Conservation (phyloP, 768 basidiomycete genomes). For the Paxillus rubicundulus region DNA sequence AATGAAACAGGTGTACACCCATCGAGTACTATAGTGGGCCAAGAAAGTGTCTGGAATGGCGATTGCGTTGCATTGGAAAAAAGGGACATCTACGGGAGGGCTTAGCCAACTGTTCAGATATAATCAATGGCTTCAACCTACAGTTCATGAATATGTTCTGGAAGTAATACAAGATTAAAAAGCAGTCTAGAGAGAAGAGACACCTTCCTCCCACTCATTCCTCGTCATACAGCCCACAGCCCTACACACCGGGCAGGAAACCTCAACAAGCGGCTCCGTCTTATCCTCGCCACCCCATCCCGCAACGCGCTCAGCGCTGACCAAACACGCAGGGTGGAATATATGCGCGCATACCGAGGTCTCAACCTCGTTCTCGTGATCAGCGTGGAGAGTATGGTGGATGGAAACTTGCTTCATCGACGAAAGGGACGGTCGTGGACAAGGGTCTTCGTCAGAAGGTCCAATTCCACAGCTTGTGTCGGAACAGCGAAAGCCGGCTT, state of each 20-base stretch:
- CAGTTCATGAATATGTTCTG: neutral
- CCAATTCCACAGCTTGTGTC: slow-evolving; percentile 75
- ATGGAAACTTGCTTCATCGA: slow-evolving; percentile 25
- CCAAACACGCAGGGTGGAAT: slow-evolving; percentile 74
- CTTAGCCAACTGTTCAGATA: too few relatives aligned
- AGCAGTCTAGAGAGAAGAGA: slow-evolving; percentile 24
- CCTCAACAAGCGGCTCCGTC: slow-evolving; percentile 48
- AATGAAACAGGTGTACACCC: neutral
- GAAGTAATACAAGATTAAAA: neutral
- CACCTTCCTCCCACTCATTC: slow-evolving; percentile 60
- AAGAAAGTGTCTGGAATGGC: too few relatives aligned
- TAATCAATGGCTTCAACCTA: too few relatives aligned
- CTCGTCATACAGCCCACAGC: slow-evolving; percentile 57
- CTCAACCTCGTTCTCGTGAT: slow-evolving; percentile 15
- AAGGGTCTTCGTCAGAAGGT: slow-evolving; percentile 70
- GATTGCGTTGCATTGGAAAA: too few relatives aligned
- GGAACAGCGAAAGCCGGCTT: slow-evolving; percentile 67
- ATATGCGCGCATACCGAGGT: slow-evolving; percentile 52
- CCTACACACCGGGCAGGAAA: slow-evolving; percentile 74
- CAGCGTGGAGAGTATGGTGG: slow-evolving; percentile 10
- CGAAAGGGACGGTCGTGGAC: slow-evolving; percentile 27
- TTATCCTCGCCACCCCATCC: slow-evolving; percentile 54
- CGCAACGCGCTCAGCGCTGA: slow-evolving; percentile 62
- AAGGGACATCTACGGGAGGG: too few relatives aligned
- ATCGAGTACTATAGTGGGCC: neutral